Base-by-base conservation (phyloP, 1,284 basidiomycete genomes). In the Singerocomus rubriflavus region DNA sequence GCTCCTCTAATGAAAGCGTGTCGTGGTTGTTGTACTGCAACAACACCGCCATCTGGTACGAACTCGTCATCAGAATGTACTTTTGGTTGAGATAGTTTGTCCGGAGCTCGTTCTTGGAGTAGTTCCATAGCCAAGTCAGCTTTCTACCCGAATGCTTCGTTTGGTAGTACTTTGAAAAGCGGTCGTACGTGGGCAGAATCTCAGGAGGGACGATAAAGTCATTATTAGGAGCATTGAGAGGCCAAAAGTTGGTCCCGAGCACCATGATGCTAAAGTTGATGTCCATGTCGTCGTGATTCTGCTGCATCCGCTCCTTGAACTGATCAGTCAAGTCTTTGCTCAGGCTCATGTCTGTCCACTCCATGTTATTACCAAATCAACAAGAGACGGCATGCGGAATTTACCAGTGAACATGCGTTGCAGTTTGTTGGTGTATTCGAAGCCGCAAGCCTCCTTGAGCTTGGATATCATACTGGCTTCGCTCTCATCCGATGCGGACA, bases 391-490 rank as follows among this genome's bases (percentile, higher is more conserved):
- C 51, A 29, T 42, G 25, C 6, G 42, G 26, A 25, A 65, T 80
- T 39, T 57, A 91, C 91, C 91, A 43, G 92, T 95, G 75, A 99
- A 98, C 97, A 99, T 99, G 65, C 93, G 85, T 66, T 95, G 92
- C 41, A 99, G 81, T 72, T 98, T 98, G 78, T 90, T 93, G 43
- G 97, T 98, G 73, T 98, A 99, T 67, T 99, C 97, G 78, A 96
- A 98, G 57, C 97, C 97, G 61, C 93, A 98, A 10, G 92, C 89
- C 68, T 98, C 97, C 79, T 99, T 99, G 60, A 99, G 74, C 73
- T 98, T 97, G 48, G 94, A 91, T 61, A 99, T 99, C 97, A 99
- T 99, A 71, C 89, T 94, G 27, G 91, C 89, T 69, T 99, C 97
- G 25, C 88, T 89, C 73, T 99, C 97, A 63, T 98, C 96, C 4